phyloP scores from a whole-genome alignment of 2,329 filamentous ascomycete genomes.

The Aspergillus hortae region DNA sequence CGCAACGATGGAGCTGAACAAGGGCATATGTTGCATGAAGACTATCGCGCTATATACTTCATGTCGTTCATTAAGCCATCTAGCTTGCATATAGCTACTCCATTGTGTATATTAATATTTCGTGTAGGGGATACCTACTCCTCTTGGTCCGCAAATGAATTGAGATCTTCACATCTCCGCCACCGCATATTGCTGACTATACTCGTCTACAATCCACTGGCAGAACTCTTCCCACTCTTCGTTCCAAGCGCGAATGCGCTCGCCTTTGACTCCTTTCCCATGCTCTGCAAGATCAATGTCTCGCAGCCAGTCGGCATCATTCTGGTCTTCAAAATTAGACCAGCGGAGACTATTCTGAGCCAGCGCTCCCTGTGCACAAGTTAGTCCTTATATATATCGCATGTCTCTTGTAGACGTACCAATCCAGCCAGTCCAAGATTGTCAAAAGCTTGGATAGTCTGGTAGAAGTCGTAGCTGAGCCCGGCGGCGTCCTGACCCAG shows the following conservation, averaged over 20 bases:
- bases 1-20: too few species aligned
- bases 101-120: too few species aligned
- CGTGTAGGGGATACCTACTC: too few species aligned
- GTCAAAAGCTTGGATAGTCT: constrained; percentile 84
- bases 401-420: constrained; percentile 44
- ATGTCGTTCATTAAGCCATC: too few species aligned
- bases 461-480: constrained; percentile 90
- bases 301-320: constrained; percentile 64
- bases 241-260: constrained; percentile 71
- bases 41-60: too few species aligned
- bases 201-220: constrained; percentile 67
- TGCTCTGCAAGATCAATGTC: constrained; percentile 69
- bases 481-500: constrained; percentile 76
- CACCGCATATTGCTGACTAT: neutral
- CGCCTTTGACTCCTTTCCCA: constrained; percentile 65
- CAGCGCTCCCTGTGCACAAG: constrained; percentile 43
- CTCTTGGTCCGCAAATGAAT: too few species aligned
- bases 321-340: constrained; percentile 79
- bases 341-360: constrained; percentile 88
- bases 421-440: constrained; percentile 85
- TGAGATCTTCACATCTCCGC: too few species aligned
- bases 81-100: too few species aligned
- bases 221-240: constrained; percentile 83
- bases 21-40: too few species aligned
- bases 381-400: neutral